A percentile compares a stretch with the other conserved stretches of the same genome.
Conservation (phyloP, 2,329 filamentous ascomycete genomes). For the Capronia coronata region DNA sequence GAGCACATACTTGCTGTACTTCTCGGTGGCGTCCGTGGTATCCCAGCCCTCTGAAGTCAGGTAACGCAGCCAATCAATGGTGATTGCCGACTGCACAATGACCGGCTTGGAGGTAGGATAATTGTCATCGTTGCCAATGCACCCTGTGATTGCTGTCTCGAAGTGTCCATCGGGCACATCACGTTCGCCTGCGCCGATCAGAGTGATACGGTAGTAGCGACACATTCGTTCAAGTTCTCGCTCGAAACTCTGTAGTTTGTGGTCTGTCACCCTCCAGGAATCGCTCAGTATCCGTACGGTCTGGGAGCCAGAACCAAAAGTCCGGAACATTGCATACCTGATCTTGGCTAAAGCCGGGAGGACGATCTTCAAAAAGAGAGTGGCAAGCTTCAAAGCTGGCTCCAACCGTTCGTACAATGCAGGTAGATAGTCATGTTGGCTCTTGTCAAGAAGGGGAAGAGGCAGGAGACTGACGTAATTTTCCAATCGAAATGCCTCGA, state of each 20-base stretch:
- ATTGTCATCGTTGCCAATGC: background rate
- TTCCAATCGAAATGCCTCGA: background rate
- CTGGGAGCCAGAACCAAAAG: background rate
- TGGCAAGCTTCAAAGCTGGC: slow-evolving; percentile 9
- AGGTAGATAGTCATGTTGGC: background rate
- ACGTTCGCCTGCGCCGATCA: background rate
- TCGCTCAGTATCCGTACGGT: slow-evolving; percentile 1
- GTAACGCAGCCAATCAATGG: background rate
- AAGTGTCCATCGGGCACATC: background rate
- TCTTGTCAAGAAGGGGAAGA: background rate
- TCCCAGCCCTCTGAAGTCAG: slow-evolving; percentile 4
- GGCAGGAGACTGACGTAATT: background rate
- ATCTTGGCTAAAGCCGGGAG: slow-evolving; percentile 3
- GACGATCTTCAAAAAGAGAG: slow-evolving; percentile 1
- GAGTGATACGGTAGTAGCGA: slow-evolving; percentile 8
- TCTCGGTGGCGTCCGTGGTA: background rate
- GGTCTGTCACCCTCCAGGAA: slow-evolving; percentile 3
- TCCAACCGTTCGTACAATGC: slow-evolving; percentile 8
- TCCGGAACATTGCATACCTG: background rate
- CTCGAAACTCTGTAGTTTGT: slow-evolving; percentile 3
- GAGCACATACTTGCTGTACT: slow-evolving; percentile 4
- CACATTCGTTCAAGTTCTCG: background rate
- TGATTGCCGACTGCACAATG: slow-evolving; percentile 2
- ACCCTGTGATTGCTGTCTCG: background rate
- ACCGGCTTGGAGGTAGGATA: background rate